Evolutionary conservation across 2,329 filamentous ascomycete genomes (phyloP).

Genomic region (Aspergillus thermomutatus): DNA sequence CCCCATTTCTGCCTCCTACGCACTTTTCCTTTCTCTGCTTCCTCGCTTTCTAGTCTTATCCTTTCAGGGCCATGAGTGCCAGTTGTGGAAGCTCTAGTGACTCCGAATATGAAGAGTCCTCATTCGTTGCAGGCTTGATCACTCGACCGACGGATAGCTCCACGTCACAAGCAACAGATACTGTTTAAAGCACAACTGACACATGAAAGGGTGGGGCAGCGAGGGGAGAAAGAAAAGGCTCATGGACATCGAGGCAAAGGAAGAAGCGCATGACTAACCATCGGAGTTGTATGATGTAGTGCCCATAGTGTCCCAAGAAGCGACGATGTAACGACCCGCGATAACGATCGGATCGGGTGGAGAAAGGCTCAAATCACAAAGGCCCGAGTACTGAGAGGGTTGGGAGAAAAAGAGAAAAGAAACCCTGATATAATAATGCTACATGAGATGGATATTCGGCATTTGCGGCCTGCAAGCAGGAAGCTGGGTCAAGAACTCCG

Average conservation of each 20-base stretch:
- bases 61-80: neutral
- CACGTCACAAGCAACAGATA: neutral
- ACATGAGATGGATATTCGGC: conserved; percentile 17
- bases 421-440: conserved; percentile 12
- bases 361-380: conserved; percentile 14
- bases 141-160: neutral
- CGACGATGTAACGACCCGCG: conserved; percentile 17
- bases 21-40: neutral
- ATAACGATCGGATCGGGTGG: conserved; percentile 19
- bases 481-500: conserved; percentile 1
- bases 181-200: neutral
- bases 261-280: conserved; percentile 33
- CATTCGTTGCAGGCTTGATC: neutral
- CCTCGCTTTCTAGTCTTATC: neutral
- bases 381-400: conserved; percentile 3
- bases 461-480: conserved; percentile 1
- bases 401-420: conserved; percentile 4
- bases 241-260: conserved; percentile 13
- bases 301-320: conserved; percentile 29
- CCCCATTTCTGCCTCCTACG: neutral
- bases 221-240: conserved; percentile 7
- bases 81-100: neutral
- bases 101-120: neutral
- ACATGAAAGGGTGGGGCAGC: neutral
- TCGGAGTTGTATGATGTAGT: conserved; percentile 33